These are phyloP conservation scores for Prosopis cineraria DNA, from an alignment of 306 rosid species.

Conservation along the genomic window DNA sequence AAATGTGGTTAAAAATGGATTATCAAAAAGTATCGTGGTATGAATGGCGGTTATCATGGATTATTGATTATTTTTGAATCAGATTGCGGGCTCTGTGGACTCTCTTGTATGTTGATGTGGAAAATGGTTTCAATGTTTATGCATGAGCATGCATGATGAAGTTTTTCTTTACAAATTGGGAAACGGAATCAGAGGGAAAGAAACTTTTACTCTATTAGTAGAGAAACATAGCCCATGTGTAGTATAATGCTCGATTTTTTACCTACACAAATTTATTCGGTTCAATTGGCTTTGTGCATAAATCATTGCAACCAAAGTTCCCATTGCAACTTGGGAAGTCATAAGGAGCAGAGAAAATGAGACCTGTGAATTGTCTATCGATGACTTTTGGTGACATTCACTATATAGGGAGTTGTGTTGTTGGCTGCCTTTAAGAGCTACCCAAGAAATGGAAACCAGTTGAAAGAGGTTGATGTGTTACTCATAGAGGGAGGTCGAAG, in stretches of 20 bases:
- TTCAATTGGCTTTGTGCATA: background rate
- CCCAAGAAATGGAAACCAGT: background rate
- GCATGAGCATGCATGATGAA: background rate
- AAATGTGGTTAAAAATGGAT: background rate
- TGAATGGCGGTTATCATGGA: background rate
- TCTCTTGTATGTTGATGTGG: slow-evolving; percentile 7
- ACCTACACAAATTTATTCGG: background rate
- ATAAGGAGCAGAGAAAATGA: background rate
- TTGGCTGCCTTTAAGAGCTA: background rate
- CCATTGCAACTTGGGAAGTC: background rate
- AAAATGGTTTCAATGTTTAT: slow-evolving; percentile 14
- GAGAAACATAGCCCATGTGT: background rate
- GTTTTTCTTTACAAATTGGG: background rate
- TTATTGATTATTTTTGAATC: background rate
- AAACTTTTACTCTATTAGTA: background rate
- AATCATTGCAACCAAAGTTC: background rate
- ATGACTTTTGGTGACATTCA: background rate
- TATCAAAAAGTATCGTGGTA: background rate
- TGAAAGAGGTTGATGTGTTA: background rate
- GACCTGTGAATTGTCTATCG: background rate
- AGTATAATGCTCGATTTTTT: background rate
- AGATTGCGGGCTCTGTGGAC: background rate
- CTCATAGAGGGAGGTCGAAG: background rate
- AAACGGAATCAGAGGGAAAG: background rate
- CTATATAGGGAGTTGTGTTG: background rate